Evolutionary conservation across 768 basidiomycete species (phyloP), one percentile per base, ranked within the genome.

Genomic region (Rhodotorula kratochvilovae): DNA sequence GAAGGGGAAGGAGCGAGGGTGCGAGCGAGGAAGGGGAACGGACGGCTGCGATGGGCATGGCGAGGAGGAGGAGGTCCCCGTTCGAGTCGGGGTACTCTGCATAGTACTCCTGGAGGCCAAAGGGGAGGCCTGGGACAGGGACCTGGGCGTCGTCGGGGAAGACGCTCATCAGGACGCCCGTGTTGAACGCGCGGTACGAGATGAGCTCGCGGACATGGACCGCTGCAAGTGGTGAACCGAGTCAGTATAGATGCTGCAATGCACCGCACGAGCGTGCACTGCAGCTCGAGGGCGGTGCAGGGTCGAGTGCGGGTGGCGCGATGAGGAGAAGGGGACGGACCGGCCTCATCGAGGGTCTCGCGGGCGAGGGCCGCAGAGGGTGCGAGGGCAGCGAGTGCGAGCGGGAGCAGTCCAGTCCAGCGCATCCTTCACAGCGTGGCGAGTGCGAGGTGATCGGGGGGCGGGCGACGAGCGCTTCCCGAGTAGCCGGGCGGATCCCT

Each of bases 101-200:
- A 45, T 75, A 75, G 70, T 72, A 75, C 65, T 75, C 74, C 56
- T 73, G 72, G 23, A 75, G 67, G 5, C 70, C 70, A 19, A 75
- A 71, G 7, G 74, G 70, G 12, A 75, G 55, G 7, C 64, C 70
- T 0, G 70, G 67, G 19, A 59, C 36, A 7, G 51, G 63, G 2
- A 35, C 36, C 6, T 25, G 11, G 19, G 36, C 63, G 31, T 68
- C 67, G 7, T 31, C n/a, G 0, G 69, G 69, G 58, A 69, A 72
- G 45, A 55, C 68, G 56, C 63, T 66, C 61, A 72, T 72, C 33
- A 75, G 55, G 7, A 42, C 43, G n/a, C 74, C 74, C 16, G 61
- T 63, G 39, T 63, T 53, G 45, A 54, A 56, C 0, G 64, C 54
- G 21, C 74, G 60, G 59, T 75, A 72, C 1, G 55, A 58, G 64